phyloP scores from a whole-genome alignment of 2,329 filamentous ascomycete genomes.

The Claviceps humidiphila region DNA sequence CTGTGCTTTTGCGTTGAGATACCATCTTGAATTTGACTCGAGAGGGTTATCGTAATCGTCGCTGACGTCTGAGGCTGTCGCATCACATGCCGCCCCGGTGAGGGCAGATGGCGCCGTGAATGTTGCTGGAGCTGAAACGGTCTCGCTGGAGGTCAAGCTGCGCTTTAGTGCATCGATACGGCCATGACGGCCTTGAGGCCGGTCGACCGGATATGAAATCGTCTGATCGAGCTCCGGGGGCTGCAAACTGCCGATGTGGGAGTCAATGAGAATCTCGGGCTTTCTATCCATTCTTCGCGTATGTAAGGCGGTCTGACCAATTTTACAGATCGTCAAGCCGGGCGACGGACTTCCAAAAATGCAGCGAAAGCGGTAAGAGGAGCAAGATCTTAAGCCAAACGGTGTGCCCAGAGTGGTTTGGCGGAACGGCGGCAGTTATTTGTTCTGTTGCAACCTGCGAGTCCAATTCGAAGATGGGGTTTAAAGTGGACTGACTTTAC shows the following conservation, averaged over 20 bases:
- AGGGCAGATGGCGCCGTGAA: slow-evolving; percentile 8
- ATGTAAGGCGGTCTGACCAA: not conserved
- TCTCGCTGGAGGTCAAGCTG: slow-evolving; percentile 2
- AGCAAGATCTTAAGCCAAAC: too few species aligned
- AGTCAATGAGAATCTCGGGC: not conserved
- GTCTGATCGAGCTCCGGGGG: not conserved
- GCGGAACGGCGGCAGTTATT: too few species aligned
- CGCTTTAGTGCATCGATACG: slow-evolving; percentile 7
- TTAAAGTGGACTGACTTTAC: too few species aligned
- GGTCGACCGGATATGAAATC: not conserved
- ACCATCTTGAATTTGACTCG: slow-evolving; percentile 30
- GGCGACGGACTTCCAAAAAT: not conserved
- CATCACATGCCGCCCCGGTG: slow-evolving; percentile 14
- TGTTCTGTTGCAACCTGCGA: too few species aligned
- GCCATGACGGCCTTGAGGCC: not conserved
- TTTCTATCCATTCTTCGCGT: not conserved
- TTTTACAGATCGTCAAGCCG: not conserved
- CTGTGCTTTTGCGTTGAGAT: slow-evolving; percentile 27
- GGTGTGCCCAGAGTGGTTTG: too few species aligned
- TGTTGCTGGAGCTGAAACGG: not conserved
- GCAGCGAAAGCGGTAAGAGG: too few species aligned
- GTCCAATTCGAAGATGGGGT: too few species aligned
- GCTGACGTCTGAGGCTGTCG: slow-evolving; percentile 18
- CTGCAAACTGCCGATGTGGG: not conserved
- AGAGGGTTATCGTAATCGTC: slow-evolving; percentile 31